A percentile compares a stretch with the other conserved stretches of the same genome.
phyloP scores from a whole-genome alignment of 305 asterid genomes.

The Solanum chacoense region DNA sequence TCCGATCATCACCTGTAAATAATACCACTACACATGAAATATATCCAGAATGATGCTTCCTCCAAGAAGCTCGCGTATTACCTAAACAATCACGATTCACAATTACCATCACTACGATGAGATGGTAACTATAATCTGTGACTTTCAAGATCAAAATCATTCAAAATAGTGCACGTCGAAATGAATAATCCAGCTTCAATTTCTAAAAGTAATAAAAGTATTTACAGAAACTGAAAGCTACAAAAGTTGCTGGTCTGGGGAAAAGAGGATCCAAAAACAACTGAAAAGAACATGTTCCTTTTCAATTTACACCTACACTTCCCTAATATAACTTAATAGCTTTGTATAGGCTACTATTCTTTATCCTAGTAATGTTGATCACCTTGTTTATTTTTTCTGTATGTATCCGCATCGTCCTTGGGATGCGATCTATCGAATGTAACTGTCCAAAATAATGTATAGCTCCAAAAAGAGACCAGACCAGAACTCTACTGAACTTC shows the following conservation, averaged over 20 bases:
- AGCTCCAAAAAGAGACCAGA: background rate
- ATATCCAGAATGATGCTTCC: background rate
- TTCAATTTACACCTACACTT: background rate
- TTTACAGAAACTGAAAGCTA: background rate
- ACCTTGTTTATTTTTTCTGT: background rate
- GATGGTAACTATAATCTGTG: background rate
- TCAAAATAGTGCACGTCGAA: background rate
- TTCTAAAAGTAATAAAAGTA: background rate
- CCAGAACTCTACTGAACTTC: conserved; percentile 10
- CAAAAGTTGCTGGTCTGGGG: background rate
- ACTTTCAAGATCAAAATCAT: background rate
- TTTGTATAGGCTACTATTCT: background rate
- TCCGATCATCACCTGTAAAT: background rate
- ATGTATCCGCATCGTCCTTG: conserved; percentile 47
- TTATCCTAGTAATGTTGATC: background rate
- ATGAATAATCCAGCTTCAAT: background rate
- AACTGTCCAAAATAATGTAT: background rate
- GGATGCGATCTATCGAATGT: conserved; percentile 26
- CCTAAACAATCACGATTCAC: background rate
- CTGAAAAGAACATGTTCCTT: background rate
- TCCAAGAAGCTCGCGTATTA: background rate
- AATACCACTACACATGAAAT: background rate
- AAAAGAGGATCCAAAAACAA: background rate
- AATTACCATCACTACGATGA: background rate
- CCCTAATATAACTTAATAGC: background rate